Conservation (phyloP, 2,329 filamentous ascomycete genomes). For the Diaporthe citrichinensis region DNA sequence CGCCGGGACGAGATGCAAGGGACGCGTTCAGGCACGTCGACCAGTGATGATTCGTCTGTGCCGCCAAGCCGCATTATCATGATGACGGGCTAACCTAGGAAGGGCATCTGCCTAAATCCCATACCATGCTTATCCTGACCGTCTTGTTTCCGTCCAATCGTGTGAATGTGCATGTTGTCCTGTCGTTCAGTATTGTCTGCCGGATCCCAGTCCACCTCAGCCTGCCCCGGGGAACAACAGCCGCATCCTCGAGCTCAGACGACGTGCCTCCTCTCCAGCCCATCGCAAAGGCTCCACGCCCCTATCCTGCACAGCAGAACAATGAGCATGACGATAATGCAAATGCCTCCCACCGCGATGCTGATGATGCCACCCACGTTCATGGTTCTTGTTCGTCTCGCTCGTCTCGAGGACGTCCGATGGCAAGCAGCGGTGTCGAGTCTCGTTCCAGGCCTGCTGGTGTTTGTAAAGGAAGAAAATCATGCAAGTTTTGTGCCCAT, state of each 20-base stretch:
- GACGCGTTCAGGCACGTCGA: not conserved
- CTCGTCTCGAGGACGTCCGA: not conserved
- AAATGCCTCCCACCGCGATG: conserved; percentile 30
- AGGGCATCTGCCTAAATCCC: not conserved
- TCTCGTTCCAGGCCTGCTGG: not conserved
- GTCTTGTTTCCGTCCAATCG: not conserved
- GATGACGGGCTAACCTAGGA: not conserved
- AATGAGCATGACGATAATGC: conserved; percentile 31
- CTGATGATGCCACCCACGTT: conserved; percentile 16
- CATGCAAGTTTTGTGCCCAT: not conserved
- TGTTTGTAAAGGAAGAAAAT: not conserved
- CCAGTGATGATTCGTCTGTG: not conserved
- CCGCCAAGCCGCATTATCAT: conserved; percentile 9
- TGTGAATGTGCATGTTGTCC: not conserved
- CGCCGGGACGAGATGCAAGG: not conserved
- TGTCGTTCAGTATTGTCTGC: not conserved
- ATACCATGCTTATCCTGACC: not conserved
- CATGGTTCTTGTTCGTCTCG: conserved; percentile 18
- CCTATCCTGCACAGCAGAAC: conserved; percentile 36
- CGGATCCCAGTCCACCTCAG: not conserved
- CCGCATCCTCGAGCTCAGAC: conserved; percentile 4
- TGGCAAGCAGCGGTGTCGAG: not conserved
- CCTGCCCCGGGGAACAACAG: not conserved
- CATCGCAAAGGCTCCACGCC: conserved; percentile 35
- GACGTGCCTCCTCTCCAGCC: conserved; percentile 33